Base-by-base conservation (phyloP, 1,284 basidiomycete species). In the Anthracocystis panici-leucophaei region DNA sequence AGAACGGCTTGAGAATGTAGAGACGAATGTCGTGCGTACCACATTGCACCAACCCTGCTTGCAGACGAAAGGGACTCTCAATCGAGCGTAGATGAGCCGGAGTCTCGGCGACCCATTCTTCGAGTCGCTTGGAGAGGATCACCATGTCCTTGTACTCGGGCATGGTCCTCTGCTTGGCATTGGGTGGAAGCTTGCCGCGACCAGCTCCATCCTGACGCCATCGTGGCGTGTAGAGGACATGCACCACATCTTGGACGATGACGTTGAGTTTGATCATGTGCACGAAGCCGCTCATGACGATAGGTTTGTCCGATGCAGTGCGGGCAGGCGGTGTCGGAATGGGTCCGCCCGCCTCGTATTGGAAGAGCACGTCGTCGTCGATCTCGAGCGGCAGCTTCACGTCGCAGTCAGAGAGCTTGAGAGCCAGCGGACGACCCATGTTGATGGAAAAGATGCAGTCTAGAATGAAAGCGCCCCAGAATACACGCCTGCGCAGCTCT, bases 1-100 rank as follows among this genome's bases (percentile, higher is more conserved):
- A 52, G 54, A 82, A 80, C 3, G 79, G 80, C 65, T 81, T 82
- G 67, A 79, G 72, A 49, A 79, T 82, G 65, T 82, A 82, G 21
- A 82, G 69, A 2, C 77, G 69, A 27, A 82, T 70, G 44, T 82
- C 77, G 51, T 79, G 66, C 11, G 64, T 70, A 25, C 75, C 80
- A 33, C 77, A 81, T 54, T 65, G 65, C 42, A 82, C 57, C 40
- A 82, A 20, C 0, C 68, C 79, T 12, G 73, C 72, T 50, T 78
- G 79, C 21, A 77, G 57, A 44, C 70, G 65, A 60, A 65, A 81
- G 2, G 77, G 77, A 21, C 67, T 71, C 16, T 66, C 65, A 40
- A 78, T 59, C 5, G 66, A 57, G 20, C 69, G 64, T 5, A 80
- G 61, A 44, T 82, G 74, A 11, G 16, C 41, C 2, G 80, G 80